Evolutionary conservation across 257 asterid genomes (phyloP).

Genomic region (Buddleja alternifolia): DNA sequence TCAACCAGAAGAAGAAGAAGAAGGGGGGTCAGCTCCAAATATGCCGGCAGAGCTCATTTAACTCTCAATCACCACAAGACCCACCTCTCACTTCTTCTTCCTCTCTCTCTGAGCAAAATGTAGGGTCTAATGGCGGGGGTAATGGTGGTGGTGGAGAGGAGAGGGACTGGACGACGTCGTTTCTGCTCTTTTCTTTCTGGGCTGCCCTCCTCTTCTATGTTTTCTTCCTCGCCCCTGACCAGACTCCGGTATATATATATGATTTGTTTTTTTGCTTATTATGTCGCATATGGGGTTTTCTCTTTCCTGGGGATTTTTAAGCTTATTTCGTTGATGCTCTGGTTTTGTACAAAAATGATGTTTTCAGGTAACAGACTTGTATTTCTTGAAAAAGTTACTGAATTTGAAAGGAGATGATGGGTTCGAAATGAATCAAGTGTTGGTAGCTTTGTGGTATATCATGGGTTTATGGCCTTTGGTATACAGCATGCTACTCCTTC

Average conservation of each 20-base stretch:
- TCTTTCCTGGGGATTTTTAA: constrained; percentile 6
- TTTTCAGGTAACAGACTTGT: constrained; percentile 68
- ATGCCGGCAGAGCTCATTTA: constrained; percentile 47
- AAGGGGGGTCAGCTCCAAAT: constrained; percentile 33
- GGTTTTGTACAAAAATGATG: too few species aligned
- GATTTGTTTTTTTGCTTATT: constrained; percentile 11
- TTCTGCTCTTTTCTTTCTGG: constrained; percentile 76
- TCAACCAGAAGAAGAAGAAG: constrained; percentile 25
- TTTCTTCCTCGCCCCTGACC: constrained; percentile 76
- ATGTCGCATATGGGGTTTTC: background rate
- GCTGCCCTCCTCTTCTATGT: constrained; percentile 81
- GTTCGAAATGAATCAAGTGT: constrained; percentile 73
- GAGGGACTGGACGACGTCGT: constrained; percentile 91
- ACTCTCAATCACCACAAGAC: constrained; percentile 48
- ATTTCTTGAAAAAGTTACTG: constrained; percentile 77
- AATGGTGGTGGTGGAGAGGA: constrained; percentile 50
- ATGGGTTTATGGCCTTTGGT: constrained; percentile 94
- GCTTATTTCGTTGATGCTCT: too few species aligned
- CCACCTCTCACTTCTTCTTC: constrained; percentile 7
- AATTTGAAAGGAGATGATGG: constrained; percentile 92
- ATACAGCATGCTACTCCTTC: constrained; percentile 84
- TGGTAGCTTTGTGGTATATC: constrained; percentile 80
- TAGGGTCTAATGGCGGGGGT: constrained; percentile 27
- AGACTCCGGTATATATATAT: constrained; percentile 75
- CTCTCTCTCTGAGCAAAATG: too few species aligned